Evolutionary conservation across 129 eudicot genomes (phyloP).

Genomic region (Arctium minus): DNA sequence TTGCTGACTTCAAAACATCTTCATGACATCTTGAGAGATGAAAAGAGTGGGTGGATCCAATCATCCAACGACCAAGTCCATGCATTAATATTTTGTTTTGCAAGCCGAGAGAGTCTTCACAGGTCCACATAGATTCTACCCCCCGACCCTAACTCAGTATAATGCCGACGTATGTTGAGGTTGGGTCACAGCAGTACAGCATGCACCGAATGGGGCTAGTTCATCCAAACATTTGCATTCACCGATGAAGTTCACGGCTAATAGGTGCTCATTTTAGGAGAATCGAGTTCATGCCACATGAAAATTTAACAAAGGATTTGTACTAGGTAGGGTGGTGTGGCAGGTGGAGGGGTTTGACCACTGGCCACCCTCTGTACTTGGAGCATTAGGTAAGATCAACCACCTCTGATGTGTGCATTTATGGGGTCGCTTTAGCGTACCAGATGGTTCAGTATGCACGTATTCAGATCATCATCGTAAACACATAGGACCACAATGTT

Average conservation of each 20-base stretch:
- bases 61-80: background rate
- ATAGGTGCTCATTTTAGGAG: background rate
- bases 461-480: background rate
- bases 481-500: background rate
- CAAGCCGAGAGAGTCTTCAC: too few relatives aligned
- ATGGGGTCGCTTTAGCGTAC: background rate
- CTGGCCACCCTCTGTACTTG: background rate
- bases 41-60: background rate
- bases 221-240: background rate
- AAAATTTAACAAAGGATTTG: conserved; percentile 3
- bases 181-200: background rate
- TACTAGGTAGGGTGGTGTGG: background rate
- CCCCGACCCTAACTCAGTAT: background rate
- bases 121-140: too few relatives aligned
- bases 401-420: background rate
- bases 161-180: background rate
- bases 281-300: background rate
- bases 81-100: background rate
- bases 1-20: background rate
- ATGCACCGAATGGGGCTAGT: background rate
- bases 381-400: conserved; percentile 11
- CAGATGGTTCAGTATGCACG: background rate
- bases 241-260: background rate
- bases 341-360: background rate
- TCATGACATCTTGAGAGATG: background rate